These are phyloP conservation scores for Phytophthora tubulina DNA, from an alignment of 352 stramenopile species.

Conservation along the genomic window DNA sequence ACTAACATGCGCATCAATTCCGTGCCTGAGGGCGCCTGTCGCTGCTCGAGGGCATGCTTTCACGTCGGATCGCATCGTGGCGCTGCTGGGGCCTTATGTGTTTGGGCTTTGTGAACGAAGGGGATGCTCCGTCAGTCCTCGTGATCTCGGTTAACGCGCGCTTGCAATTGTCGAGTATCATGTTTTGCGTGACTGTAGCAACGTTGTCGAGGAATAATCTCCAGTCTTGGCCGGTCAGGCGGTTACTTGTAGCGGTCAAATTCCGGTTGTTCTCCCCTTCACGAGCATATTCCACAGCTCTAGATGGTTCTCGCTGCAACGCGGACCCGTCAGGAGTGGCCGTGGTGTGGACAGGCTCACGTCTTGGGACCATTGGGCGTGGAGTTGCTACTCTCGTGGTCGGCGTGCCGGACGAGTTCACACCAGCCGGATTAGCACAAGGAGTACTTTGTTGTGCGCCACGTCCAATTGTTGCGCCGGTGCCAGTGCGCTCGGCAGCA, in stretches of 20 bases:
- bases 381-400: too few species aligned
- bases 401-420: too few species aligned
- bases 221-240: neutral
- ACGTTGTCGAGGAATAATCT: slow-evolving; percentile 8
- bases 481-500: too few species aligned
- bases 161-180: slow-evolving; percentile 2
- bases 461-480: too few species aligned
- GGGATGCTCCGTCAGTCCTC: neutral
- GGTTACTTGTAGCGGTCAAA: neutral
- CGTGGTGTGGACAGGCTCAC: neutral
- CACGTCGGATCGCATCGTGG: neutral
- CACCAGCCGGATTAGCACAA: too few species aligned
- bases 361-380: too few species aligned
- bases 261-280: neutral
- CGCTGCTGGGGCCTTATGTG: neutral
- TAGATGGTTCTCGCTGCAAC: neutral
- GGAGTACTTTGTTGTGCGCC: too few species aligned
- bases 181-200: neutral
- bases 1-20: neutral
- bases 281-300: neutral
- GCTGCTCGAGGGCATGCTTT: neutral
- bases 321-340: neutral
- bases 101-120: slow-evolving; percentile 2
- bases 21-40: too few species aligned
- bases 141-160: neutral